These are phyloP conservation scores for Solanum hybrid DNA, from an alignment of 305 asterid genomes.

Conservation along the genomic window DNA sequence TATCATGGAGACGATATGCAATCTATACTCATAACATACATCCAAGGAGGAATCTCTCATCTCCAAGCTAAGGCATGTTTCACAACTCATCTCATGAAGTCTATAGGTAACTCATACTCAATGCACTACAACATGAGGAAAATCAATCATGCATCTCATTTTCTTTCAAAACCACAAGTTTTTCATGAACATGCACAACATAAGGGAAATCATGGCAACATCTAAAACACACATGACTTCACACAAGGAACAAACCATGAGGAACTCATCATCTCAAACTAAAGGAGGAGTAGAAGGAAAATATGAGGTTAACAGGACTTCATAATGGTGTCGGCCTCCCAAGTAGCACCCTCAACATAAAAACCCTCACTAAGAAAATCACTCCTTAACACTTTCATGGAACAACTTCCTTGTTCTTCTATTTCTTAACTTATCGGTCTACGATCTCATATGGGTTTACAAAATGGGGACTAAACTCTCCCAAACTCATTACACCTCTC, in stretches of 20 bases:
- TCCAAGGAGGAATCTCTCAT: background rate
- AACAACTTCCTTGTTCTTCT: background rate
- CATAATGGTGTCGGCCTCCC: background rate
- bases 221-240: background rate
- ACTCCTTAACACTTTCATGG: background rate
- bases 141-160: background rate
- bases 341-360: background rate
- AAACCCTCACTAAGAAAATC: background rate
- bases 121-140: background rate
- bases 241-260: background rate
- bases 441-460: background rate
- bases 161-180: background rate
- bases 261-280: background rate
- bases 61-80: background rate
- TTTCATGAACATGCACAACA: too few relatives aligned
- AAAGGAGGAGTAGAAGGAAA: too few relatives aligned
- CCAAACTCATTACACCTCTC: background rate
- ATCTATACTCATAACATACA: background rate
- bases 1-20: background rate
- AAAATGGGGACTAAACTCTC: background rate
- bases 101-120: background rate
- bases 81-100: background rate
- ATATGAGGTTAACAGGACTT: background rate
- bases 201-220: background rate
- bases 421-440: background rate